A percentile compares a stretch with the other conserved stretches of the same genome.
These are phyloP conservation scores for Cladosporium colombiae DNA, from an alignment of 2,329 filamentous ascomycete species.

Conservation along the genomic window DNA sequence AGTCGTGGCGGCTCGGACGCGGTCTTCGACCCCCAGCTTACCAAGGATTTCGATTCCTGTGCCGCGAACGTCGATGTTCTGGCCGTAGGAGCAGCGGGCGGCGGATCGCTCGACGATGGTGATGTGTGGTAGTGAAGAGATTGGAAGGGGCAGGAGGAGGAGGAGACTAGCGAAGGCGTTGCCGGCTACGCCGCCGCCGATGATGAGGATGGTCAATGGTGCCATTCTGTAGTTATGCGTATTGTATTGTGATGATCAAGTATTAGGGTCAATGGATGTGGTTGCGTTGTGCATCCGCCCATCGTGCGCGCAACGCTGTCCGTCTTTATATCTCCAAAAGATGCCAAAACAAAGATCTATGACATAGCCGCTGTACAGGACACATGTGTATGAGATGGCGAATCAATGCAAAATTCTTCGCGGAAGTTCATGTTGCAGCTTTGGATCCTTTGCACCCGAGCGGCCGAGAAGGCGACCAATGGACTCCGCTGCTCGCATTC, in stretches of 20 bases:
- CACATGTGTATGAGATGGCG: background rate
- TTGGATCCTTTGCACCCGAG: background rate
- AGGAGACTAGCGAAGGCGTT: slow-evolving; percentile 30
- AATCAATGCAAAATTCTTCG: background rate
- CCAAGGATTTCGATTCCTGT: slow-evolving; percentile 32
- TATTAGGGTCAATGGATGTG: background rate
- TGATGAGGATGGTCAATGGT: slow-evolving; percentile 31
- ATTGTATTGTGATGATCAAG: background rate
- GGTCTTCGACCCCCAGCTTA: slow-evolving; percentile 33
- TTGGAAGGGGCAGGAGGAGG: slow-evolving; percentile 23
- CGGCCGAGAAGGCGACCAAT: slow-evolving; percentile 2
- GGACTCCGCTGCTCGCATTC: background rate
- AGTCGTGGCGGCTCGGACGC: slow-evolving; percentile 29
- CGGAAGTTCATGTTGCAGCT: background rate
- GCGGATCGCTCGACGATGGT: slow-evolving; percentile 34
- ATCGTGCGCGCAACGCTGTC: background rate
- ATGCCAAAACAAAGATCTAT: background rate
- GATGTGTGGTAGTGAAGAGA: slow-evolving; percentile 27
- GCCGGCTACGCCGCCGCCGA: slow-evolving; percentile 33
- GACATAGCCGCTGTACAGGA: background rate
- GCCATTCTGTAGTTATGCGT: background rate
- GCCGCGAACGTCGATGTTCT: slow-evolving; percentile 39
- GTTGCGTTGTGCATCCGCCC: background rate
- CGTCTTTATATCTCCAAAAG: background rate
- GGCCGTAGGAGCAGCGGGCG: slow-evolving; percentile 28